A percentile compares a stretch with the other conserved stretches of the same genome.
Evolutionary conservation across 495 filamentous ascomycete species (phyloP).

Genomic region (Neurospora sp.): DNA sequence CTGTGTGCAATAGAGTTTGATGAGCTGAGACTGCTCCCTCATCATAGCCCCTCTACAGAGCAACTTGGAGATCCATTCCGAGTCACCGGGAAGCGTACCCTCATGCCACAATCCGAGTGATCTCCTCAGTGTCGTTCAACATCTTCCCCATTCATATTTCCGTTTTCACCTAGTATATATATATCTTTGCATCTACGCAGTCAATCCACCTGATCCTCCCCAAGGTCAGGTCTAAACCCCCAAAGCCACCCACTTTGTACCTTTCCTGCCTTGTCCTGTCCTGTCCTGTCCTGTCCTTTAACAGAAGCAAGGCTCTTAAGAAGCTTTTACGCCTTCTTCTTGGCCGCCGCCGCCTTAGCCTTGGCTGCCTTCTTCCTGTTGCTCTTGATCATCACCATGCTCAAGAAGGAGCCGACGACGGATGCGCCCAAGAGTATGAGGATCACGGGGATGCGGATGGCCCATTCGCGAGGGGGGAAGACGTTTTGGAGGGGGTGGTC

Average conservation of each 20-base stretch:
- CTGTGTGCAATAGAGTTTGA: neutral
- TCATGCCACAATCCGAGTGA: neutral
- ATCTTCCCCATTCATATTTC: neutral
- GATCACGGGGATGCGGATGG: slow-evolving; percentile 96
- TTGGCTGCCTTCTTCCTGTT: slow-evolving; percentile 95
- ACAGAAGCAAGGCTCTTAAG: neutral
- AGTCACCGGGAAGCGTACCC: neutral
- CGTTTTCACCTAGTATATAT: neutral
- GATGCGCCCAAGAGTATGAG: slow-evolving; percentile 84
- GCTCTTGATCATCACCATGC: slow-evolving; percentile 97
- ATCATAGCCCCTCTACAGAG: neutral
- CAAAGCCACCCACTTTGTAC: neutral
- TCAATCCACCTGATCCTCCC: neutral
- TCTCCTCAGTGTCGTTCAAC: neutral
- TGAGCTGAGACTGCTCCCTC: neutral
- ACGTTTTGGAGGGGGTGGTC: slow-evolving; percentile 88
- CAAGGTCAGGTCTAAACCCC: neutral
- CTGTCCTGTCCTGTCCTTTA: neutral
- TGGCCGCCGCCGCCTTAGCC: slow-evolving; percentile 57
- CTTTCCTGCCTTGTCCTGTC: too few species aligned
- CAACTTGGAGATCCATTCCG: neutral
- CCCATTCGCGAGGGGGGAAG: slow-evolving; percentile 97
- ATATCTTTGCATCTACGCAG: neutral
- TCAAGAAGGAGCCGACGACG: slow-evolving; percentile 92
- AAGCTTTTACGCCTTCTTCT: slow-evolving; percentile 40